Conservation (phyloP, 768 basidiomycete genomes). For the Cantharellus anzutake region DNA sequence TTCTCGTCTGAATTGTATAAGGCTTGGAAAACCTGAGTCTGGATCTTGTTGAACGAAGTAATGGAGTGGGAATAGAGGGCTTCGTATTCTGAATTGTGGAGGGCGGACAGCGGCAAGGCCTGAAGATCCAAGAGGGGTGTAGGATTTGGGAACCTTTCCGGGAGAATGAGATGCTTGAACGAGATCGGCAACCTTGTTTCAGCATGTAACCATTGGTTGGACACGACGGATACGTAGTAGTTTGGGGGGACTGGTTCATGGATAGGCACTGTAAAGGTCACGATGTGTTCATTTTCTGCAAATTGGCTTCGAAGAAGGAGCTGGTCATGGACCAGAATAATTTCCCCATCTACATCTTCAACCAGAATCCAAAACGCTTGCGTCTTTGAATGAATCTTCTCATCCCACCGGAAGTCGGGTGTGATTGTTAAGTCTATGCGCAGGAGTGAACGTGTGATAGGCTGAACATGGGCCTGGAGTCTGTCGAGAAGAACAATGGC, state of each 20-base stretch:
- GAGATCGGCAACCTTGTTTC: conserved; percentile 90
- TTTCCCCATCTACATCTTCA: conserved; percentile 94
- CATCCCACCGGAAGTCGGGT: conserved; percentile 98
- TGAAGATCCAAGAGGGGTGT: conserved; percentile 90
- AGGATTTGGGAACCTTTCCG: conserved; percentile 87
- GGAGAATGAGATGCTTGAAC: conserved; percentile 94
- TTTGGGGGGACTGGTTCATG: conserved; percentile 96
- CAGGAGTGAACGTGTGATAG: conserved; percentile 83
- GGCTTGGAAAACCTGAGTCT: conserved; percentile 97
- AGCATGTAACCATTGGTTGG: conserved; percentile 89
- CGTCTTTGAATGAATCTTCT: conserved; percentile 72
- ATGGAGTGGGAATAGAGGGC: conserved; percentile 64
- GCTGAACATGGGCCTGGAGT: conserved; percentile 89
- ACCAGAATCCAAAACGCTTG: conserved; percentile 89
- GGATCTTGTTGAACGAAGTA: conserved; percentile 91
- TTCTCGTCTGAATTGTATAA: conserved; percentile 94
- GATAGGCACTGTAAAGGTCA: conserved; percentile 91
- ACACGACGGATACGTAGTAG: conserved; percentile 89
- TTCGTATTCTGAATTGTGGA: conserved; percentile 90
- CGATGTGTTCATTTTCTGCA: conserved; percentile 82
- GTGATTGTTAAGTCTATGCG: conserved; percentile 84
- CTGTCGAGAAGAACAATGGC: conserved; percentile 18
- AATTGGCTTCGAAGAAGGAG: conserved; percentile 87
- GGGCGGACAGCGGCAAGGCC: conserved; percentile 67
- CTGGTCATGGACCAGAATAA: conserved; percentile 84